These are phyloP conservation scores for Suillus luteus DNA, from an alignment of 768 basidiomycete genomes.

Conservation along the genomic window DNA sequence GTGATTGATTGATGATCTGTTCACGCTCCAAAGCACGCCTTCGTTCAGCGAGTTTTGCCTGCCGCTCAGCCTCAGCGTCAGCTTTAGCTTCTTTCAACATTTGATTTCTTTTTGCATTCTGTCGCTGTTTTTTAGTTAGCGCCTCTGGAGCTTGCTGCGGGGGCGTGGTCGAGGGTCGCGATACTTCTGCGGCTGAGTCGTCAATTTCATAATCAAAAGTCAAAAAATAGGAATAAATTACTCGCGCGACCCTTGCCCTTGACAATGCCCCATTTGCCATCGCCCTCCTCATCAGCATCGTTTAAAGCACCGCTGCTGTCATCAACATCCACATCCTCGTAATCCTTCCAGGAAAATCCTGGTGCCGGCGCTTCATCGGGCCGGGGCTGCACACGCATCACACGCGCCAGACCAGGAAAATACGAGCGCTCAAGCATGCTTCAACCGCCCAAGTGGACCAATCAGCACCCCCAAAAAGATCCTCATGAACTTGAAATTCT, in stretches of 20 bases:
- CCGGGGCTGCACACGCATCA: constrained; percentile 65
- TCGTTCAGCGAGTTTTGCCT: constrained; percentile 56
- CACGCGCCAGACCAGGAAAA: constrained; percentile 55
- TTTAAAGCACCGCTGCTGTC: constrained; percentile 41
- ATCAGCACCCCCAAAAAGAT: not conserved
- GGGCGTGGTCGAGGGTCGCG: constrained; percentile 17
- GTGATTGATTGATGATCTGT: constrained; percentile 48
- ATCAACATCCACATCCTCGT: constrained; percentile 67
- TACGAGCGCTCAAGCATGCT: constrained; percentile 70
- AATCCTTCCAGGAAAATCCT: constrained; percentile 78
- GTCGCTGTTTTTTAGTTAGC: constrained; percentile 67
- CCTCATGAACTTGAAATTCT: constrained; percentile 20
- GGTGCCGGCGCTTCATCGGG: constrained; percentile 59
- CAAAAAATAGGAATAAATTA: constrained; percentile 27
- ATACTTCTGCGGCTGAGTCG: constrained; percentile 17
- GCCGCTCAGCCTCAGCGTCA: constrained; percentile 52
- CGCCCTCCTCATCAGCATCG: constrained; percentile 72
- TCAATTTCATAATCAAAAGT: constrained; percentile 9
- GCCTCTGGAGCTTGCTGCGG: constrained; percentile 42
- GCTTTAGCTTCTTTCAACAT: constrained; percentile 58
- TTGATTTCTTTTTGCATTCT: constrained; percentile 64
- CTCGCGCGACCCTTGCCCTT: constrained; percentile 50
- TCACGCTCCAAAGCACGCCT: constrained; percentile 58
- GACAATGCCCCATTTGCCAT: constrained; percentile 77
- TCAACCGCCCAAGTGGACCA: constrained; percentile 10